These are phyloP conservation scores for Linderniella brevidens DNA, from an alignment of 257 asterid species.

Conservation along the genomic window DNA sequence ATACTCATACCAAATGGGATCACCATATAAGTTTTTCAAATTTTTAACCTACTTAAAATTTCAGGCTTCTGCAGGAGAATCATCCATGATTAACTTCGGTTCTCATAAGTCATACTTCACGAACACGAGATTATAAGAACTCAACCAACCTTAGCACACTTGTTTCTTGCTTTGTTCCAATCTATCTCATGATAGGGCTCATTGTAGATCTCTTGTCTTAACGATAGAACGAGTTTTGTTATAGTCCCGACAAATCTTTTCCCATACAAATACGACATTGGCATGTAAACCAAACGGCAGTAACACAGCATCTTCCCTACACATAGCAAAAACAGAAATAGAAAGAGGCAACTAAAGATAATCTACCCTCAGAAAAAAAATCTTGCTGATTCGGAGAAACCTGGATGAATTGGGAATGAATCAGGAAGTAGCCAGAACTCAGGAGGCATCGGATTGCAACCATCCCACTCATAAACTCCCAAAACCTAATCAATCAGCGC, in stretches of 20 bases:
- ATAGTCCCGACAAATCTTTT: constrained; percentile 36
- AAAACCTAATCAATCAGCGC: constrained; percentile 18
- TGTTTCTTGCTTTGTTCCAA: constrained; percentile 35
- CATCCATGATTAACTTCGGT: too few species aligned
- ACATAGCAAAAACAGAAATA: too few species aligned
- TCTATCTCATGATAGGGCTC: constrained; percentile 22
- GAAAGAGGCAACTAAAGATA: too few species aligned
- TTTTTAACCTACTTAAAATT: too few species aligned
- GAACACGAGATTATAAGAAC: too few species aligned
- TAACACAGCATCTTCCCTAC: constrained; percentile 35
- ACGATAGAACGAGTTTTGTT: constrained; percentile 10
- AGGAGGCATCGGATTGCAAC: constrained; percentile 73
- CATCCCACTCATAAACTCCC: constrained; percentile 59
- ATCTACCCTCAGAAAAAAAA: too few species aligned
- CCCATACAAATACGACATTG: constrained; percentile 53
- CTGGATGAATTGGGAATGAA: constrained; percentile 69
- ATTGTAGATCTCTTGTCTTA: constrained; percentile 23
- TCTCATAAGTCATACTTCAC: too few species aligned
- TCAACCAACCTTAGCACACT: constrained; percentile 29
- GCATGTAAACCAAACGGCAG: constrained; percentile 37
- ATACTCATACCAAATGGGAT: too few species aligned
- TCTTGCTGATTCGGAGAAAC: constrained; percentile 8
- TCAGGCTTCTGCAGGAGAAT: too few species aligned
- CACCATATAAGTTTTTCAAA: too few species aligned
- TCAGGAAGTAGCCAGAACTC: constrained; percentile 70